Percentiles rank a stretch among this genome's conserved stretches.
Evolutionary conservation across 2,329 filamentous ascomycete genomes (phyloP).

Genomic region (Aspergillus neotritici): DNA sequence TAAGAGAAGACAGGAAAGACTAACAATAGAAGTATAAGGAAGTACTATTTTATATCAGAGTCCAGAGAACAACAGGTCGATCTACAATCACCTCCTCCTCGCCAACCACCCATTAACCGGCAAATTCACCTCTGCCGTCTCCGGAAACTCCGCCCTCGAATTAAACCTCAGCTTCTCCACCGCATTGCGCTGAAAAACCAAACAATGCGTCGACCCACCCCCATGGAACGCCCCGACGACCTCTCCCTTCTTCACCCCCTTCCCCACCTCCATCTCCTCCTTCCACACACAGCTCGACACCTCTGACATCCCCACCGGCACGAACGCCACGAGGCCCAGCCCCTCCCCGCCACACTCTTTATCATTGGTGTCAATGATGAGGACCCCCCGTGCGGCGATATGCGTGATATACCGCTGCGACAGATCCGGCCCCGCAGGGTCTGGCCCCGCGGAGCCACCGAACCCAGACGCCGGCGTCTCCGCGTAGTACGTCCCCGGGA

Average conservation of each 20-base stretch:
- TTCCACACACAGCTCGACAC: slow-evolving; percentile 60
- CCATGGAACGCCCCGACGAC: slow-evolving; percentile 4
- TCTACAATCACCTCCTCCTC: no score
- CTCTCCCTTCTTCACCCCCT: neutral
- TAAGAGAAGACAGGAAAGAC: no score
- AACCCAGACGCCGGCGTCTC: slow-evolving; percentile 46
- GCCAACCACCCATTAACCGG: no score
- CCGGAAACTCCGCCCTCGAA: no score
- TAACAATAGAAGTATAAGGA: no score
- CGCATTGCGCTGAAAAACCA: slow-evolving; percentile 1
- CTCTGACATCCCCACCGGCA: slow-evolving; percentile 71
- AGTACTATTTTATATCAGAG: no score
- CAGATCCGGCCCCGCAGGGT: slow-evolving; percentile 21
- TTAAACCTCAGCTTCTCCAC: no score
- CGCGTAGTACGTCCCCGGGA: slow-evolving; percentile 63
- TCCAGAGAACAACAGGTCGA: no score
- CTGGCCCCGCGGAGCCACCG: slow-evolving; percentile 25
- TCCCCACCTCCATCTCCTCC: neutral
- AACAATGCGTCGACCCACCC: slow-evolving; percentile 4
- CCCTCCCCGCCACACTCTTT: slow-evolving; percentile 39
- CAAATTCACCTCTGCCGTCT: no score
- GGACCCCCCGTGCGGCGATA: slow-evolving; percentile 63
- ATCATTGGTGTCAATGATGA: slow-evolving; percentile 67
- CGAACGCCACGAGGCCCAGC: slow-evolving; percentile 64
- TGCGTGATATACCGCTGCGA: slow-evolving; percentile 63